Evolutionary conservation across 2,329 filamentous ascomycete species (phyloP), one percentile per base, ranked within the genome.

Genomic region (Trichoderma koningiopsis): DNA sequence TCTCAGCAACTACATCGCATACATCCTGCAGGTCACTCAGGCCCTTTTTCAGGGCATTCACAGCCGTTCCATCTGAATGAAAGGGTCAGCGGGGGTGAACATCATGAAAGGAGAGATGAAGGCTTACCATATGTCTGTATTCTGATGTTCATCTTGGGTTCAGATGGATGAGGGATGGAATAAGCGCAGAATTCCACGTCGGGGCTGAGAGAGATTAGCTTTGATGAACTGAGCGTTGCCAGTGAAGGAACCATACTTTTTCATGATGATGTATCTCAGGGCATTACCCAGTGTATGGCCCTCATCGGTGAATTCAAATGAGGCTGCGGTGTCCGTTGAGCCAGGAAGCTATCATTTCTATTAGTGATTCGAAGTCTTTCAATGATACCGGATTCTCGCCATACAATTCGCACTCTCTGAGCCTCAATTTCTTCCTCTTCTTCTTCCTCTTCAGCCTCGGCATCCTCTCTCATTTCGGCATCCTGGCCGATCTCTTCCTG

Each of bases 161-260:
- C 96, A 49, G 94, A 97, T 62, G 96, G 96, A 81, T 99, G 96
- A 35, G 96, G 96, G 71, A 99, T 98, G 8, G 95, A 93, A 81
- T 99, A 99, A 71, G 95, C 96, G 81, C 96, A 98, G 82, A 99
- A 97, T 80, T 99, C 96, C 70, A 99, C 96, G 72, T 96, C 89
- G 35, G 96, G 95, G 80, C 95, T 98, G 14, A 4, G 24, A n/a
- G 22, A 35, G n/a, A 66, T 73, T 57, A 73, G 66, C 49, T 31
- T 61, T 29, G 19, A 16, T 57, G 6, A 63, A 22, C 24, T 22
- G 22, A 22, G 3, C 8, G n/a, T 2, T 3, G 2, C 4, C 5
- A 7, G 19, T 22, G 31, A 10, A 5, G 37, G 4, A n/a, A 59
- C 10, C 24, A 73, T 84, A 97, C 95, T 99, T 99, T 83, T 98